Evolutionary conservation across 2,329 filamentous ascomycete species (phyloP).

Genomic region (Clarireedia sp.): DNA sequence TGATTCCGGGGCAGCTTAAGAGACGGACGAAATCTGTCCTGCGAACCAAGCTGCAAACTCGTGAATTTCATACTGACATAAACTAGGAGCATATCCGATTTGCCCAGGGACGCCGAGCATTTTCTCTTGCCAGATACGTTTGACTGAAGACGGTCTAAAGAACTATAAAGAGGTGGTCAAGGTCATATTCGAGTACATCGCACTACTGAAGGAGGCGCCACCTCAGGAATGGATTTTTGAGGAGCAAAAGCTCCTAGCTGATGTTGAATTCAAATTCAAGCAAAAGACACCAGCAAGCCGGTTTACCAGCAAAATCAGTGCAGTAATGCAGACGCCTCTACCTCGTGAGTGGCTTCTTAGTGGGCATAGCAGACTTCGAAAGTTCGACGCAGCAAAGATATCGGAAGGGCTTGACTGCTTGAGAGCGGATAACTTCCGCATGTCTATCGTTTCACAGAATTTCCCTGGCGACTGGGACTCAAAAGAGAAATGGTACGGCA

Average conservation of each 20-base stretch:
- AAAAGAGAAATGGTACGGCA: conserved; percentile 97
- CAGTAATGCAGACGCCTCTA: conserved; percentile 84
- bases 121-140: conserved; percentile 56
- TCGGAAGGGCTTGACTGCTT: conserved; percentile 64
- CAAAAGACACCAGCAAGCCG: conserved; percentile 85
- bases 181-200: conserved; percentile 71
- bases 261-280: conserved; percentile 91
- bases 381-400: conserved; percentile 74
- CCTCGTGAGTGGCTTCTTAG: conserved; percentile 85
- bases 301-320: conserved; percentile 78
- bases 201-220: conserved; percentile 69
- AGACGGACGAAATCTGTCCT: no score
- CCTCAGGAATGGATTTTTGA: conserved; percentile 92
- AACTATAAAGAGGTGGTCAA: conserved; percentile 59
- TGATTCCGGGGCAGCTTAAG: neutral
- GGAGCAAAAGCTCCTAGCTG: conserved; percentile 81
- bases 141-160: conserved; percentile 54
- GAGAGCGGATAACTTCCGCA: conserved; percentile 80
- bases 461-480: conserved; percentile 77
- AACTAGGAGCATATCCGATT: conserved; percentile 47
- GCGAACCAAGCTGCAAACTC: neutral
- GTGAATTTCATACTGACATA: neutral
- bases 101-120: conserved; percentile 57
- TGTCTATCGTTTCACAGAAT: conserved; percentile 75
- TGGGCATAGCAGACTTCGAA: conserved; percentile 62